Evolutionary conservation across 805 yeast species (phyloP), one percentile per base, ranked within the genome.

Genomic region (Ogataea pilisensis): DNA sequence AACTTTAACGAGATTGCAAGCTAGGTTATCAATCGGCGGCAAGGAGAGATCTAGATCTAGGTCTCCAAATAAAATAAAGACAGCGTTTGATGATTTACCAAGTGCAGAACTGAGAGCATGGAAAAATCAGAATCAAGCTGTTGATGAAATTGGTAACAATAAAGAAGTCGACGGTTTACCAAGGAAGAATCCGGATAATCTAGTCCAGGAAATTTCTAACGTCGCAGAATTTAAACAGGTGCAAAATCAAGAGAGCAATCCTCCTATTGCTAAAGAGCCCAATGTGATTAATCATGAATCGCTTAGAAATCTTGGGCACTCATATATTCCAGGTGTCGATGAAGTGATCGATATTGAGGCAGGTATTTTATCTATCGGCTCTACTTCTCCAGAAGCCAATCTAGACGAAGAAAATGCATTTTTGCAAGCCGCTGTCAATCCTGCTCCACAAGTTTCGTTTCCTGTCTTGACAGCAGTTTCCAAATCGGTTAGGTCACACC

Each of bases 31-130:
- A 29, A 11, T 14, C 9, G 34, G 46, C n/a, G 14, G 21, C 9
- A n/a, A 17, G 7, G 36, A 34, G 20, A 22, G 20, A 11, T 48
- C 53, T 13, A 46, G 35, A 27, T 49, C 53, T 11, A 46, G 41
- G 25, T 46, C 50, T 8, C 53, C 53, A 11, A 43, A 45, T 24
- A 49, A 49, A 33, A 49, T 49, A 13, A 42, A 40, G 21, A 49
- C 53, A 1, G 53, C 53, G 6, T 49, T 49, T 39, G 53, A 49
- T 35, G 37, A 42, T 21, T 26, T 49, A 28, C 31, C 46, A 14
- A 48, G 38, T 4, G 18, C 38, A 1, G 49, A 38, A 16, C 36
- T 34, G 13, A 46, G 41, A 7, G 31, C 26, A 25, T 27, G 30
- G 7, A 22, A 12, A 12, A 30, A n/a, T 9, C 20, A 31, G 16